Percentiles rank a stretch among this genome's conserved stretches.
Evolutionary conservation across 257 asterid genomes (phyloP).

Genomic region (Leonotis leonurus): DNA sequence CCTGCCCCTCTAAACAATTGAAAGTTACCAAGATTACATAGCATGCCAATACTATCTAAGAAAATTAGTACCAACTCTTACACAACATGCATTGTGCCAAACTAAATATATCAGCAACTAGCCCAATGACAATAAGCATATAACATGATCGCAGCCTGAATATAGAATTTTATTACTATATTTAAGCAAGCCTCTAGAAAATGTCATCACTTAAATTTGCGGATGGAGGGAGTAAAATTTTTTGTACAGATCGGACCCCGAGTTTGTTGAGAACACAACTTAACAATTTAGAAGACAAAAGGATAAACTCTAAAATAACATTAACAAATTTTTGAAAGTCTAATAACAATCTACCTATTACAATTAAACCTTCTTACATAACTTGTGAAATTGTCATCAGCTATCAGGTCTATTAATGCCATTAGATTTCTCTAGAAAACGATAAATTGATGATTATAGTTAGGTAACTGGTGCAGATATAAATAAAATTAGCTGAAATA

Average conservation of each 20-base stretch:
- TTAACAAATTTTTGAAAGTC: not conserved
- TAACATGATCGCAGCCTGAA: no score
- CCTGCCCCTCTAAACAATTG: no score
- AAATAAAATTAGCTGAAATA: no score
- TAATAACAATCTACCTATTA: not conserved
- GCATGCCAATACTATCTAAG: not conserved
- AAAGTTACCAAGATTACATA: not conserved
- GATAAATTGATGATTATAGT: not conserved
- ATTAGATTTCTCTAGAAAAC: not conserved
- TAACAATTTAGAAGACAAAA: not conserved
- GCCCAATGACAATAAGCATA: not conserved
- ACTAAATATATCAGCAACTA: not conserved
- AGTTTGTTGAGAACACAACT: not conserved
- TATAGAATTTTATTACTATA: no score
- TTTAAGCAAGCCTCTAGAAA: no score
- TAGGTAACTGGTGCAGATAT: constrained; percentile 9
- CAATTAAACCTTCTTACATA: not conserved
- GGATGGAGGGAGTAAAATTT: not conserved
- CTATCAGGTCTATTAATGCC: constrained; percentile 2
- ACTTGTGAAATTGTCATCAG: not conserved
- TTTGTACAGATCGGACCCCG: not conserved
- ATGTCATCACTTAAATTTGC: no score
- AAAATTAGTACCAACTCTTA: not conserved
- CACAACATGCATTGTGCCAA: not conserved
- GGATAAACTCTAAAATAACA: not conserved